phyloP scores from a whole-genome alignment of 805 yeast species.

The Lipomyces orientalis region DNA sequence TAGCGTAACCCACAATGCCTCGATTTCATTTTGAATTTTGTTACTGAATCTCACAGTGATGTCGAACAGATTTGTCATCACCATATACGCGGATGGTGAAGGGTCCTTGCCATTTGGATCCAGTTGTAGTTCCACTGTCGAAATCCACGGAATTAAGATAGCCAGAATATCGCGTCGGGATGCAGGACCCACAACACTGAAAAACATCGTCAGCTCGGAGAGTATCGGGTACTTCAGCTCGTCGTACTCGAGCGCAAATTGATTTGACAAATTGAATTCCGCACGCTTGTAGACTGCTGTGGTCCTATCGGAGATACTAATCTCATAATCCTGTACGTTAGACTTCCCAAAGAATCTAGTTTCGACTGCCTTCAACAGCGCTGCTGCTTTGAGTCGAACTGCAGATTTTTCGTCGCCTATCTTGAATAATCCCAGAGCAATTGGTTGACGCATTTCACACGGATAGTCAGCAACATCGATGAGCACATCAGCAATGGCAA shows the following conservation, averaged over 20 bases:
- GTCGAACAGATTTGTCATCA: slow-evolving; percentile 78
- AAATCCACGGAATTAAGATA: slow-evolving; percentile 91
- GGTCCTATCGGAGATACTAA: slow-evolving; percentile 73
- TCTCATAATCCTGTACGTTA: slow-evolving; percentile 63
- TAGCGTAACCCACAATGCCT: slow-evolving; percentile 94
- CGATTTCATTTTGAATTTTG: slow-evolving; percentile 81
- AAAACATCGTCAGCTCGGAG: slow-evolving; percentile 72
- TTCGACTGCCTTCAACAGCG: slow-evolving; percentile 71
- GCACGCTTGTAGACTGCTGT: slow-evolving; percentile 88
- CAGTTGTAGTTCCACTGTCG: slow-evolving; percentile 67
- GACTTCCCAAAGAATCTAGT: slow-evolving; percentile 59
- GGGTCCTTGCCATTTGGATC: slow-evolving; percentile 53
- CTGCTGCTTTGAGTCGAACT: slow-evolving; percentile 74
- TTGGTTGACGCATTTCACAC: slow-evolving; percentile 64
- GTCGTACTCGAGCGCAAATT: slow-evolving; percentile 66
- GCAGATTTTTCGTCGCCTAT: slow-evolving; percentile 73
- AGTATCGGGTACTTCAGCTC: slow-evolving; percentile 66
- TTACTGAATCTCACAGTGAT: slow-evolving; percentile 80
- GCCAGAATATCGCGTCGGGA: slow-evolving; percentile 80
- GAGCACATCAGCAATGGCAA: slow-evolving; percentile 70
- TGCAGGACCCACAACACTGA: slow-evolving; percentile 62
- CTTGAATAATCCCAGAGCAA: slow-evolving; percentile 78
- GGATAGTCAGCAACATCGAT: slow-evolving; percentile 56
- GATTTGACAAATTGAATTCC: slow-evolving; percentile 75
- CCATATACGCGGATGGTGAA: slow-evolving; percentile 61